Evolutionary conservation across 2,329 filamentous ascomycete genomes (phyloP).

Genomic region (Paraphoma sp.): DNA sequence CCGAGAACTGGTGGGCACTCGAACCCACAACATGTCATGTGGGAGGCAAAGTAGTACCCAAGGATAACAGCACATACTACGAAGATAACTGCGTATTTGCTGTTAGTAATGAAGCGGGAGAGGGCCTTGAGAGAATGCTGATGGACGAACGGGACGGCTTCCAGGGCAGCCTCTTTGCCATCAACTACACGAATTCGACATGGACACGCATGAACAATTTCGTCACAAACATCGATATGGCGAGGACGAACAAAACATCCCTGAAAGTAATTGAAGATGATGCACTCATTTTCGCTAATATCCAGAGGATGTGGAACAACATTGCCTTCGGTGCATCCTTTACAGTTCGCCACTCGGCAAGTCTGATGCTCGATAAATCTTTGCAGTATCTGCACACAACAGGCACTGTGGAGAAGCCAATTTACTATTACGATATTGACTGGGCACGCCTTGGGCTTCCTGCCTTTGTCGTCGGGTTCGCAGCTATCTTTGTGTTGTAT

Average conservation of each 20-base stretch:
- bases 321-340: neutral
- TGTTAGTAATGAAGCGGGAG: neutral
- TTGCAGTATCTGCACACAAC: neutral
- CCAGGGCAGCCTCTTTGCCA: neutral
- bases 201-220: neutral
- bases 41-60: neutral
- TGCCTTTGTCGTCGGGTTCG: neutral
- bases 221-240: neutral
- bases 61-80: neutral
- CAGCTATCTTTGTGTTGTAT: neutral
- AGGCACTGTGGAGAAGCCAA: neutral
- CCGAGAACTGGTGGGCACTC: neutral
- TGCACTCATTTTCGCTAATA: neutral
- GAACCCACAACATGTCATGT: neutral
- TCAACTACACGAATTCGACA: neutral
- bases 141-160: neutral
- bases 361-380: neutral
- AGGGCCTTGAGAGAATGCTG: neutral
- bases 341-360: neutral
- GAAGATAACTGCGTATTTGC: neutral
- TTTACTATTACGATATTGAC: slow-evolving; percentile 3
- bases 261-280: neutral
- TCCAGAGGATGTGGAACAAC: neutral
- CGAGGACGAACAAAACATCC: neutral
- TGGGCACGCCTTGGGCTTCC: slow-evolving; percentile 1